Evolutionary conservation across 1,139 yeast genomes (phyloP), one percentile per base, ranked within the genome.

Genomic region (Protomyces arabidopsidicola): DNA sequence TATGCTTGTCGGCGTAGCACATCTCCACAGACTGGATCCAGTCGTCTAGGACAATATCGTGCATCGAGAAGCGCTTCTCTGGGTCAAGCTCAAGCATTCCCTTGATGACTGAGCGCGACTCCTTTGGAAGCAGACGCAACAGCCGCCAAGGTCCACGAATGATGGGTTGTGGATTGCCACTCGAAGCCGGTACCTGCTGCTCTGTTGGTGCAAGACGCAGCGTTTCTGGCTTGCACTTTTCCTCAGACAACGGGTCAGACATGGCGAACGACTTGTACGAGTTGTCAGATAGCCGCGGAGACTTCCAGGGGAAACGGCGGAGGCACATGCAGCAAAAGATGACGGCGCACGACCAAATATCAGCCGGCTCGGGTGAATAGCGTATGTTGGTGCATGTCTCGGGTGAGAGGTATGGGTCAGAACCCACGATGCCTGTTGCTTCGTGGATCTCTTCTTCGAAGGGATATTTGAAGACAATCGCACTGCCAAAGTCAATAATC

Each of bases 351-450:
- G 97, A 90, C 98, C 98, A 93, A 61, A 93, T 80, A 75, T 93
- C 98, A 9, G 91, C 96, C 1, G 90, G 88, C 72, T 88, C 90
- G 2, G 98, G 97, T 73, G 91, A 95, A 73, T 91, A 93, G 38
- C 86, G 82, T 65, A 84, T 81, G 63, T 83, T 82, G 2, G 78
- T 74, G 69, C 95, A 81, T 18, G 91, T 97, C 75, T 93, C 99
- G 0, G 99, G 98, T 0, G 98, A 98, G 72, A 93, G 81, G 73
- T 93, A 93, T 3, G 99, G 99, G 75, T 95, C 99, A 9, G 97
- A 89, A 4, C 99, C 99, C 63, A 93, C 97, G 68, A 93, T 87
- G 5, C 98, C 98, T 69, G 87, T 91, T 59, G 97, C 91, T 70
- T 83, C 82, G 54, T 90, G 90, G 60, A 89, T 80, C 59, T 82